Conservation (phyloP, 345 rosid genomes). For the Melaleuca quinquenervia region DNA sequence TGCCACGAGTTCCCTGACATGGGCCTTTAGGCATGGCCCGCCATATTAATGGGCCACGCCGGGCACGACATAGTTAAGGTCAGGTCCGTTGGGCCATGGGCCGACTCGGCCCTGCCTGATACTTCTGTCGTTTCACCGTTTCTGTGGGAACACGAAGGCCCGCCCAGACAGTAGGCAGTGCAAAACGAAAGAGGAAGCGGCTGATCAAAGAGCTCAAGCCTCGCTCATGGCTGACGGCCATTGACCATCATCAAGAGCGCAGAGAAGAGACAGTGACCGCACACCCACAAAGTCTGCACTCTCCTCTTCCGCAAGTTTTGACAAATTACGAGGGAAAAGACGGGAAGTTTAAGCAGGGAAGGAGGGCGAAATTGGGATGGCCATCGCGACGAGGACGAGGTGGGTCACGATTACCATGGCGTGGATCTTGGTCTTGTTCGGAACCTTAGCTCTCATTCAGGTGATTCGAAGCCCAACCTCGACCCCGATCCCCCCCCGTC, state of each 20-base stretch:
- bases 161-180: background rate
- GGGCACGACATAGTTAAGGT: background rate
- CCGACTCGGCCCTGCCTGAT: background rate
- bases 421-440: constrained; percentile 52
- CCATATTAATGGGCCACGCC: background rate
- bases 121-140: background rate
- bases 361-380: constrained; percentile 19
- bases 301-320: background rate
- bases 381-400: constrained; percentile 39
- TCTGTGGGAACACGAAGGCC: background rate
- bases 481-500: background rate
- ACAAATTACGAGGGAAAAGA: background rate
- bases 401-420: constrained; percentile 31
- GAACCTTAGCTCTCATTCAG: constrained; percentile 65
- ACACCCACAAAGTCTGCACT: background rate
- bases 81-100: background rate
- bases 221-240: background rate
- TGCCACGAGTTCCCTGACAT: background rate
- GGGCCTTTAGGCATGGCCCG: background rate
- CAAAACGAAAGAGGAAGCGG: background rate
- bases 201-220: background rate
- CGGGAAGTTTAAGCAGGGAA: background rate
- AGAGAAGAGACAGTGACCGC: background rate
- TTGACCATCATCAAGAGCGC: background rate
- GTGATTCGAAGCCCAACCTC: constrained; percentile 10